Percentiles rank a stretch among this genome's conserved stretches.
Evolutionary conservation across 306 rosid genomes (phyloP).

Genomic region (Cajanus cajan): DNA sequence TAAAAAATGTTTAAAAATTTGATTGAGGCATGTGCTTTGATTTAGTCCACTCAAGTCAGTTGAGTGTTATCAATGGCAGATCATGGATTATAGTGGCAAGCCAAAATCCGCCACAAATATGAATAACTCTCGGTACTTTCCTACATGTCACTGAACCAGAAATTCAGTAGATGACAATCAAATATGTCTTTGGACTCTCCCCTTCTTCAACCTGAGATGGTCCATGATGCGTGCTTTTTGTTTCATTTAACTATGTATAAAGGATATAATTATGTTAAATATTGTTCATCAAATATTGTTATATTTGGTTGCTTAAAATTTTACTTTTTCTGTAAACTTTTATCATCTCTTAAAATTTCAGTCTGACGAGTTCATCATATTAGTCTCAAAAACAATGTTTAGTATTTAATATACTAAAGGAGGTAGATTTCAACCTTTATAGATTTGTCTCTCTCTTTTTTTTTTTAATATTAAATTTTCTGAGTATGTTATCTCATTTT

Average conservation of each 20-base stretch:
- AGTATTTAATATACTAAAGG: background rate
- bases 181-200: too few relatives aligned
- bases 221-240: background rate
- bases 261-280: too few relatives aligned
- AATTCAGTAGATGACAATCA: too few relatives aligned
- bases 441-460: background rate
- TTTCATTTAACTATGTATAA: background rate
- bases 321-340: background rate
- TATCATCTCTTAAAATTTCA: background rate
- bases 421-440: background rate
- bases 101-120: too few relatives aligned
- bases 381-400: background rate
- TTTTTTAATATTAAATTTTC: background rate
- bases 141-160: too few relatives aligned
- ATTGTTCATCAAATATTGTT: too few relatives aligned
- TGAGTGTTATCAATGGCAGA: too few relatives aligned
- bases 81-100: too few relatives aligned
- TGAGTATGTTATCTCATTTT: background rate
- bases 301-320: background rate
- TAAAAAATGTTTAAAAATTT: too few relatives aligned
- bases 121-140: too few relatives aligned
- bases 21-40: background rate
- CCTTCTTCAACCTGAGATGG: constrained; percentile 13
- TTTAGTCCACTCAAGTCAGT: background rate
- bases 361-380: background rate